These are phyloP conservation scores for Silene conica DNA, from an alignment of 148 eudicot species.

Conservation along the genomic window DNA sequence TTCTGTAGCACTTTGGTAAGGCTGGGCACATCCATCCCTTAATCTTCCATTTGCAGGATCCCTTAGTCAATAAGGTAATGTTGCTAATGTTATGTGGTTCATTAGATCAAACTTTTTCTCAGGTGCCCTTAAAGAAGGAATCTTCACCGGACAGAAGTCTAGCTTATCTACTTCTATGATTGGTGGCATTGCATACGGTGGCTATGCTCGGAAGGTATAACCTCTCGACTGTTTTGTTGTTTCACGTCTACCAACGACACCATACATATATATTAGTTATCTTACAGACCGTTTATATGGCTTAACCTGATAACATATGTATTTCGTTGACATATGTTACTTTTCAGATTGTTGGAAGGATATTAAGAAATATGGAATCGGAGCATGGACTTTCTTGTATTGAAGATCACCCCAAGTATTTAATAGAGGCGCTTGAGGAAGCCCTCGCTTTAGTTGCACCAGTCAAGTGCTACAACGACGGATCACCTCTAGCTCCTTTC, in stretches of 20 bases:
- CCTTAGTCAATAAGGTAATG: no score
- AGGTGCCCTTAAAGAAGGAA: conserved; percentile 28
- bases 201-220: conserved; percentile 81
- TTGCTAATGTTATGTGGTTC: neutral
- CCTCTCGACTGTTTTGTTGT: neutral
- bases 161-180: conserved; percentile 37
- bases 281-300: neutral
- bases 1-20: no score
- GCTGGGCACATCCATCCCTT: no score
- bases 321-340: neutral
- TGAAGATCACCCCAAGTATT: conserved; percentile 63
- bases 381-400: conserved; percentile 44
- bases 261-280: neutral
- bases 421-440: conserved; percentile 52
- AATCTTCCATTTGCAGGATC: no score
- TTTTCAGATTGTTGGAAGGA: conserved; percentile 73
- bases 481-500: conserved; percentile 1
- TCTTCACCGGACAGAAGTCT: conserved; percentile 1
- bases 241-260: neutral
- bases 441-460: conserved; percentile 70
- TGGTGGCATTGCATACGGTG: conserved; percentile 84
- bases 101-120: neutral
- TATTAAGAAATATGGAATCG: conserved; percentile 55
- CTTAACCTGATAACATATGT: neutral
- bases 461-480: conserved; percentile 42